phyloP scores from a whole-genome alignment of 2,329 filamentous ascomycete genomes.

The Calonectria pteridis region DNA sequence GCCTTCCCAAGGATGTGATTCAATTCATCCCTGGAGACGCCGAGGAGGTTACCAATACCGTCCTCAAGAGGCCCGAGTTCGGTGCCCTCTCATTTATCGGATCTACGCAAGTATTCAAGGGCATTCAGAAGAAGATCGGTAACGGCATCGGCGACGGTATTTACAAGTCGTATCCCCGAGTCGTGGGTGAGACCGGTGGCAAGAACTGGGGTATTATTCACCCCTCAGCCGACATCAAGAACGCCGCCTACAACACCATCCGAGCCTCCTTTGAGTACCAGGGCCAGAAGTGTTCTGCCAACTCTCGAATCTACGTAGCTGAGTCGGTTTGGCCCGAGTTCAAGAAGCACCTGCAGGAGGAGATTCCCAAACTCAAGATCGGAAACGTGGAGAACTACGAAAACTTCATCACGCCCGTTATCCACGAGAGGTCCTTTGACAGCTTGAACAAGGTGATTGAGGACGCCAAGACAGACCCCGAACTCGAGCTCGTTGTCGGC shows the following conservation, averaged over 20 bases:
- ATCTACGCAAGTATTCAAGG: conserved; percentile 53
- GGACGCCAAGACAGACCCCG: conserved; percentile 55
- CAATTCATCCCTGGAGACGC: conserved; percentile 56
- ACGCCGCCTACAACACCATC: conserved; percentile 31
- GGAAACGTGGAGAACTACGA: conserved; percentile 54
- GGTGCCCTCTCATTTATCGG: conserved; percentile 54
- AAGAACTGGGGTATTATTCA: conserved; percentile 68
- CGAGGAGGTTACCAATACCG: conserved; percentile 49
- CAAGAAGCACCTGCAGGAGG: conserved; percentile 47
- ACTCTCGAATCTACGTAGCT: conserved; percentile 41
- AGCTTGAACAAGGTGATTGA: conserved; percentile 56
- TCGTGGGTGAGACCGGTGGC: conserved; percentile 64
- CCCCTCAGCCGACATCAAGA: conserved; percentile 31
- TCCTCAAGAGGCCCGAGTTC: conserved; percentile 52
- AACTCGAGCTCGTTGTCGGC: conserved; percentile 58
- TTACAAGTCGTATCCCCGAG: conserved; percentile 53
- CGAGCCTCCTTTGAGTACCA: conserved; percentile 35
- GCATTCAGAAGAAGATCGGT: conserved; percentile 49
- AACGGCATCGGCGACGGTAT: conserved; percentile 47
- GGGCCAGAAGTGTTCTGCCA: conserved; percentile 36
- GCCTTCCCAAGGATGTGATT: conserved; percentile 53
- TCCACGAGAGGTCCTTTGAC: conserved; percentile 60
- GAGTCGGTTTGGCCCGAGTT: conserved; percentile 40
- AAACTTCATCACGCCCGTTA: conserved; percentile 63
- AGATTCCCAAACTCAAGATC: conserved; percentile 51